Percentiles rank a stretch among this genome's conserved stretches.
Conservation (phyloP, 345 rosid species). For the Eutrema yunnanense region DNA sequence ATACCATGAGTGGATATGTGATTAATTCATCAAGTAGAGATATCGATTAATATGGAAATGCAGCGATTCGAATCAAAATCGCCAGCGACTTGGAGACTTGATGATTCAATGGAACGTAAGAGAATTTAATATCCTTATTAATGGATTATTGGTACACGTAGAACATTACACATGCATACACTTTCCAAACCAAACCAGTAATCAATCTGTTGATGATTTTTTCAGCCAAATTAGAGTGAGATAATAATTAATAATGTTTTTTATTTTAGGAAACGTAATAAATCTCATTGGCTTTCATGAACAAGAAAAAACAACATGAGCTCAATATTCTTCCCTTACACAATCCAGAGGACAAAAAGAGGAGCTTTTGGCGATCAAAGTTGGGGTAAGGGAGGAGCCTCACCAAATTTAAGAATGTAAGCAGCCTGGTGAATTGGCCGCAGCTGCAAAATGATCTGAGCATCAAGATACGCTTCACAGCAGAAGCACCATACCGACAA, state of each 20-base stretch:
- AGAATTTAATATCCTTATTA: too few species aligned
- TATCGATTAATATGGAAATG: too few species aligned
- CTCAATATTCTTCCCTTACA: not conserved
- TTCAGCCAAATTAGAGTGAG: not conserved
- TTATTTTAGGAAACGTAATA: not conserved
- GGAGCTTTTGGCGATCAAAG: constrained; percentile 9
- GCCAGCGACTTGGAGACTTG: too few species aligned
- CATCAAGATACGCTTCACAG: constrained; percentile 83
- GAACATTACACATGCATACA: too few species aligned
- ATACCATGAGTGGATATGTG: too few species aligned
- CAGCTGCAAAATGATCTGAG: constrained; percentile 55
- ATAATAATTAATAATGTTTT: not conserved
- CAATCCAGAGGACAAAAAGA: not conserved
- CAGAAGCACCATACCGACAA: constrained; percentile 83
- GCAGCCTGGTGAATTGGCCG: constrained; percentile 61
- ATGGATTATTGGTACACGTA: too few species aligned
- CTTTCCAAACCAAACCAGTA: too few species aligned
- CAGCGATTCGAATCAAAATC: too few species aligned
- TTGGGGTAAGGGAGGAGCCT: constrained; percentile 55
- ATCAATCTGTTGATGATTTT: not conserved
- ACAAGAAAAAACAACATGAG: not conserved
- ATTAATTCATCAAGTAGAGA: too few species aligned
- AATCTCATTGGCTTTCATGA: not conserved
- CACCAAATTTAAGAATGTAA: constrained; percentile 75
- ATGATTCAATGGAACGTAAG: too few species aligned